A percentile compares a stretch with the other conserved stretches of the same genome.
Evolutionary conservation across 2,329 filamentous ascomycete species (phyloP).

Genomic region (Simplicillium sp.): DNA sequence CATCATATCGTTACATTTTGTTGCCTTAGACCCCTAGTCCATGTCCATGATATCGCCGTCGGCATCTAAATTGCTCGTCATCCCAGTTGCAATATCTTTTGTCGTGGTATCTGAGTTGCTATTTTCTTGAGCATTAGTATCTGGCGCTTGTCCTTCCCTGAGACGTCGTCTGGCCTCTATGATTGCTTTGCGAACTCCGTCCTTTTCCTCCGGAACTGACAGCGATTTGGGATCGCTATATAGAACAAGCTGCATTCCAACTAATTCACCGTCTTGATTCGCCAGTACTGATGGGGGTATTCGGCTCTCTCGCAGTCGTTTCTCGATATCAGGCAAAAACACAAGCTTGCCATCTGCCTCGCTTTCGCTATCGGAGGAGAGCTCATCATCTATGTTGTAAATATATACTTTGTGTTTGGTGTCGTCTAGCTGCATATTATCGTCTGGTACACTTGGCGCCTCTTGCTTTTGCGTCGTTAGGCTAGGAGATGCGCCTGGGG

Average conservation of each 20-base stretch:
- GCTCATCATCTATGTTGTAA: conserved; percentile 79
- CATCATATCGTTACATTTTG: background rate
- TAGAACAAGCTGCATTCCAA: conserved; percentile 67
- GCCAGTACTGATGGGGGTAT: conserved; percentile 57
- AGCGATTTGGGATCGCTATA: conserved; percentile 74
- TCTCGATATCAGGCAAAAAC: conserved; percentile 80
- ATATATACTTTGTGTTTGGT: conserved; percentile 84
- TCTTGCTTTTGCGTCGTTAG: conserved; percentile 4
- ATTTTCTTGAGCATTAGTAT: conserved; percentile 20
- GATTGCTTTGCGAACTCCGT: conserved; percentile 75
- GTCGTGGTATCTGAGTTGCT: conserved; percentile 5
- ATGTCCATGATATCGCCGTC: conserved; percentile 61
- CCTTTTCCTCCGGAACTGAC: conserved; percentile 62
- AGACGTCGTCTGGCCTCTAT: conserved; percentile 65
- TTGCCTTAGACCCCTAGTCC: conserved; percentile 26
- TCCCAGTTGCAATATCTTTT: conserved; percentile 3
- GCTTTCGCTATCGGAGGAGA: conserved; percentile 42
- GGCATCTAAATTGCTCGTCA: conserved; percentile 9
- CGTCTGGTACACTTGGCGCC: conserved; percentile 27
- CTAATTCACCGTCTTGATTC: conserved; percentile 43
- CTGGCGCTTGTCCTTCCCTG: conserved; percentile 44
- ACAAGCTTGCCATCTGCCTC: conserved; percentile 51
- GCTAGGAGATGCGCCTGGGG: background rate
- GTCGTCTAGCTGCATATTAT: conserved; percentile 78
- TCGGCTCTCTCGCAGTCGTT: conserved; percentile 64